Percentiles rank a stretch among this genome's conserved stretches.
phyloP scores from a whole-genome alignment of 2,329 filamentous ascomycete species.

The Aspergillus fischeri region DNA sequence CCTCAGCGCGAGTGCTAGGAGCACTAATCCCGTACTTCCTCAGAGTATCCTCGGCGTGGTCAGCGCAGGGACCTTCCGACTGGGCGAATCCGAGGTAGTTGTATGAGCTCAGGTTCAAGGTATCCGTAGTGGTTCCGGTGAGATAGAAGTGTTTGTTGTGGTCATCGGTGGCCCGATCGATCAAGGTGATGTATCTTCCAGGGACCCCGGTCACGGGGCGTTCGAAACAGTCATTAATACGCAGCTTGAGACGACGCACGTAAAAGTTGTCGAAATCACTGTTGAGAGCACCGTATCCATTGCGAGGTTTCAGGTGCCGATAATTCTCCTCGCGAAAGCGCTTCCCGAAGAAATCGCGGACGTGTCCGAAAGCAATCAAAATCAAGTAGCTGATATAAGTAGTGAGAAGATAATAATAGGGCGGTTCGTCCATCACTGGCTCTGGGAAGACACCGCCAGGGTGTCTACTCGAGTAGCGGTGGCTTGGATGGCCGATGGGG shows the following conservation, averaged over 20 bases:
- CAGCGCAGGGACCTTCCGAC: slow-evolving; percentile 92
- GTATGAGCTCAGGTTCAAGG: slow-evolving; percentile 98
- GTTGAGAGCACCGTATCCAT: slow-evolving; percentile 92
- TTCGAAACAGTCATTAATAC: slow-evolving; percentile 95
- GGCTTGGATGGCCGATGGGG: slow-evolving; percentile 71
- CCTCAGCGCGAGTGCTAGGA: slow-evolving; percentile 76
- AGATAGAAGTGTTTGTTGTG: slow-evolving; percentile 87
- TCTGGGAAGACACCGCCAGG: slow-evolving; percentile 74
- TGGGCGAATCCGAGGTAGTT: slow-evolving; percentile 99
- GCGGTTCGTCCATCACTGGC: slow-evolving; percentile 89
- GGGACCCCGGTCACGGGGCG: slow-evolving; percentile 90
- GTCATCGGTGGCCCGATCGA: slow-evolving; percentile 86
- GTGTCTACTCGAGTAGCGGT: slow-evolving; percentile 86
- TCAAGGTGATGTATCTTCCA: slow-evolving; percentile 85
- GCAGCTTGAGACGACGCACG: slow-evolving; percentile 82
- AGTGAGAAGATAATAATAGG: slow-evolving; percentile 93
- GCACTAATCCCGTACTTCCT: slow-evolving; percentile 80
- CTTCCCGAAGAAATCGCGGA: slow-evolving; percentile 97
- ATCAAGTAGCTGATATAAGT: slow-evolving; percentile 98
- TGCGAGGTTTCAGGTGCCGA: slow-evolving; percentile 71
- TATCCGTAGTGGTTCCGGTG: slow-evolving; percentile 87
- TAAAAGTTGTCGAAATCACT: slow-evolving; percentile 99
- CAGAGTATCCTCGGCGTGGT: slow-evolving; percentile 81
- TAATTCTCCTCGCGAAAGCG: slow-evolving; percentile 86
- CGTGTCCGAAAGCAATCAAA: slow-evolving; percentile 90